These are phyloP conservation scores for Mycena metata DNA, from an alignment of 768 basidiomycete genomes.

Conservation along the genomic window DNA sequence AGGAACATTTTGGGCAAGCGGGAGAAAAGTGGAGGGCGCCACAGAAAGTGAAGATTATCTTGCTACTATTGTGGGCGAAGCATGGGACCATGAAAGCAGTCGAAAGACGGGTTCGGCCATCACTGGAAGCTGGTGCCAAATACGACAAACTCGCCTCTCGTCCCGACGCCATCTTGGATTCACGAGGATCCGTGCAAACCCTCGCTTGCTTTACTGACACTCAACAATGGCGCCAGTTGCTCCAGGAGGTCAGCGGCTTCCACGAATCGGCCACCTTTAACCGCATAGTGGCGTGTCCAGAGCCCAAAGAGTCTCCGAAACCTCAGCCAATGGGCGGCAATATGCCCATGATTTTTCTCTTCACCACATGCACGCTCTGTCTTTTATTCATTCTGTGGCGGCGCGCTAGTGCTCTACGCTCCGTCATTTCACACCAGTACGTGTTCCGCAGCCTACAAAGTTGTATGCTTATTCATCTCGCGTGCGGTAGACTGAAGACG, in stretches of 20 bases:
- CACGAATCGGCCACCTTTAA: not conserved
- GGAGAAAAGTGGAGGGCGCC: too few relatives aligned
- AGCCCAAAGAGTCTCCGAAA: slow-evolving; percentile 70
- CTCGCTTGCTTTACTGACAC: too few relatives aligned
- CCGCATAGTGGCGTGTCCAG: slow-evolving; percentile 46
- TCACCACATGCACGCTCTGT: slow-evolving; percentile 71
- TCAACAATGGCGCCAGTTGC: too few relatives aligned
- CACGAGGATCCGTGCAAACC: too few relatives aligned
- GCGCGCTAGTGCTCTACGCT: slow-evolving; percentile 65
- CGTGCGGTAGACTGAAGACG: slow-evolving; percentile 64
- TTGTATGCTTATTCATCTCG: slow-evolving; percentile 9
- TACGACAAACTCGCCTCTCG: too few relatives aligned
- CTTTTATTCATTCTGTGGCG: slow-evolving; percentile 75
- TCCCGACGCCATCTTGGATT: too few relatives aligned
- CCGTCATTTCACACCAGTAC: slow-evolving; percentile 74
- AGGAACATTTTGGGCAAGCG: too few relatives aligned
- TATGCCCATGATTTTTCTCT: slow-evolving; percentile 64
- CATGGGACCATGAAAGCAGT: too few relatives aligned
- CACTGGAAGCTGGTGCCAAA: too few relatives aligned
- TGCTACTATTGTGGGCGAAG: too few relatives aligned
- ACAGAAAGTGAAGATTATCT: too few relatives aligned
- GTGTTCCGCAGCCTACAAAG: slow-evolving; percentile 39
- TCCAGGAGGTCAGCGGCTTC: slow-evolving; percentile 17
- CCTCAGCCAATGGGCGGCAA: slow-evolving; percentile 76
- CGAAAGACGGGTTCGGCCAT: too few relatives aligned